Percentiles rank a stretch among this genome's conserved stretches.
Evolutionary conservation across 2,329 filamentous ascomycete species (phyloP).

Genomic region (Botryotinia calthae): DNA sequence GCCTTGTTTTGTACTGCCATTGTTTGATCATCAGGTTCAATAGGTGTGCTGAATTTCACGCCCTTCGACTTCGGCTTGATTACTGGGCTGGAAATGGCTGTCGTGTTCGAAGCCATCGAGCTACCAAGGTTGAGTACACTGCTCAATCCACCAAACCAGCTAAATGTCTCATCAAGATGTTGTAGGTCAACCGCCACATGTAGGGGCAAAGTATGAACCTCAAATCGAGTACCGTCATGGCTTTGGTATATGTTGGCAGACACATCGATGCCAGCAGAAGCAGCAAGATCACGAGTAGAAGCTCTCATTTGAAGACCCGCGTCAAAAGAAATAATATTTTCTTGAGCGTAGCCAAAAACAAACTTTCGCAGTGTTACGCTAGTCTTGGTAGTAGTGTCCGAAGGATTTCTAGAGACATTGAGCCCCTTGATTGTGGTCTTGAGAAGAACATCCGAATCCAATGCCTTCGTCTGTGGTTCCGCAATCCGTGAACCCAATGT

Average conservation of each 20-base stretch:
- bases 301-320: slow-evolving; percentile 55
- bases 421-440: slow-evolving; percentile 35
- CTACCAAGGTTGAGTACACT: slow-evolving; percentile 85
- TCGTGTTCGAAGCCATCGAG: slow-evolving; percentile 75
- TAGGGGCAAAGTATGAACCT: slow-evolving; percentile 74
- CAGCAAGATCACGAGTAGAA: slow-evolving; percentile 58
- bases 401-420: slow-evolving; percentile 25
- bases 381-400: slow-evolving; percentile 29
- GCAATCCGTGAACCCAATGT: slow-evolving; percentile 25
- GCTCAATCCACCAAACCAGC: slow-evolving; percentile 87
- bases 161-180: slow-evolving; percentile 79
- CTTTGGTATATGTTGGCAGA: slow-evolving; percentile 52
- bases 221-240: slow-evolving; percentile 49
- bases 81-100: slow-evolving; percentile 44
- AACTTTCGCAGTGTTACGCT: slow-evolving; percentile 51
- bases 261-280: slow-evolving; percentile 56
- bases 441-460: slow-evolving; percentile 35
- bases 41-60: slow-evolving; percentile 57
- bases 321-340: slow-evolving; percentile 63
- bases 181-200: slow-evolving; percentile 74
- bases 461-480: slow-evolving; percentile 12
- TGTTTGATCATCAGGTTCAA: slow-evolving; percentile 34
- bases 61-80: slow-evolving; percentile 49
- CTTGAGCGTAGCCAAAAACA: slow-evolving; percentile 59
- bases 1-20: slow-evolving; percentile 54